Percentiles rank a stretch among this genome's conserved stretches.
These are phyloP conservation scores for Auxenochlorella protothecoides DNA, from an alignment of 139 green algal genomes.

Conservation along the genomic window DNA sequence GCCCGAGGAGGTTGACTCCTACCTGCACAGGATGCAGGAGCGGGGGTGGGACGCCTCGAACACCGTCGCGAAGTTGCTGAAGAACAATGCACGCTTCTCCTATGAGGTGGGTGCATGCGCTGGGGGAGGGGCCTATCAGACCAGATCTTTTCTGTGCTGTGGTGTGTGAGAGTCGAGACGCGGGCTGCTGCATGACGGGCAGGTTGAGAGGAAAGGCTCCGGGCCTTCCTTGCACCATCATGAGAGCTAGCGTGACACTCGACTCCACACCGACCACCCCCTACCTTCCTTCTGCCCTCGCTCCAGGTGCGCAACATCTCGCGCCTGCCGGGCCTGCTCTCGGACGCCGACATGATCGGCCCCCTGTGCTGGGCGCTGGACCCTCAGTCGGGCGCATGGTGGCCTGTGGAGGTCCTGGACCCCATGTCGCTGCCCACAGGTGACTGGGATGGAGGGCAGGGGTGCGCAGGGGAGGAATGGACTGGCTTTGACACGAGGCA, in stretches of 20 bases:
- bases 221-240: no score
- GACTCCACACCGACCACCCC: no score
- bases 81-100: constrained; percentile 22
- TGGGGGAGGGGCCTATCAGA: neutral
- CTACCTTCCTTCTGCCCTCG: no score
- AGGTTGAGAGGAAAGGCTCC: no score
- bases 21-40: constrained; percentile 62
- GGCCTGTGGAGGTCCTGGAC: constrained; percentile 55
- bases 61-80: constrained; percentile 29
- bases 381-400: constrained; percentile 21
- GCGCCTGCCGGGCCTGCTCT: constrained; percentile 18
- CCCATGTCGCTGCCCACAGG: constrained; percentile 24
- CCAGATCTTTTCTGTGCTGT: no score
- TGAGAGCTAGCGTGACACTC: no score
- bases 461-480: no score
- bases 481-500: no score
- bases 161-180: no score
- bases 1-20: constrained; percentile 32
- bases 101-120: constrained; percentile 7
- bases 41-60: constrained; percentile 60
- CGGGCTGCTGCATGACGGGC: no score
- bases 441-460: neutral
- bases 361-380: constrained; percentile 39
- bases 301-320: constrained; percentile 5
- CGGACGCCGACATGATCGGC: constrained; percentile 34